Percentiles rank a stretch among this genome's conserved stretches.
Evolutionary conservation across 139 green algal species (phyloP).

Genomic region (Picochlorum sp.): DNA sequence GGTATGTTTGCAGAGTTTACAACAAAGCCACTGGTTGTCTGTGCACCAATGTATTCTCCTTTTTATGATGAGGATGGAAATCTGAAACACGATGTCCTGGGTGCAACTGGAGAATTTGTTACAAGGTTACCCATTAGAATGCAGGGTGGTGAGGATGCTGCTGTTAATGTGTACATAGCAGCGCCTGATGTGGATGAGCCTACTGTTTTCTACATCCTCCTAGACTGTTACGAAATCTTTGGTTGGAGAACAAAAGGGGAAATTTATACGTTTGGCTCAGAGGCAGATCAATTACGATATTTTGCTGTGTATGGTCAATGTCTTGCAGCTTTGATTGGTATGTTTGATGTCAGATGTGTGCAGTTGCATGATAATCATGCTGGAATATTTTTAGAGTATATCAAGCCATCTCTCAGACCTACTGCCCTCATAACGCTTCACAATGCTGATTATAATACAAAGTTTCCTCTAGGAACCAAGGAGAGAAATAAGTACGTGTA

Average conservation of each 20-base stretch:
- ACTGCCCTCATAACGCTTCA: slow-evolving; percentile 28
- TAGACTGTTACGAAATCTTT: slow-evolving; percentile 12
- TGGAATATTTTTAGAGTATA: slow-evolving; percentile 24
- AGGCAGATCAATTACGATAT: slow-evolving; percentile 36
- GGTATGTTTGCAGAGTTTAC: slow-evolving; percentile 24
- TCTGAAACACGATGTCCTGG: neutral
- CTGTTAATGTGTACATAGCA: neutral
- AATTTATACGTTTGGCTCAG: slow-evolving; percentile 23
- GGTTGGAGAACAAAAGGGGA: slow-evolving; percentile 6
- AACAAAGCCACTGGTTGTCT: slow-evolving; percentile 26
- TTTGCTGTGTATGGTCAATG: slow-evolving; percentile 31
- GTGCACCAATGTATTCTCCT: slow-evolving; percentile 30
- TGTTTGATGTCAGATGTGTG: slow-evolving; percentile 14
- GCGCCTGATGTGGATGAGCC: neutral
- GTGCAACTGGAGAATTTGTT: neutral
- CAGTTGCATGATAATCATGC: slow-evolving; percentile 44
- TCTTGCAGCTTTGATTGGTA: slow-evolving; percentile 11
- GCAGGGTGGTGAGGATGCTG: neutral
- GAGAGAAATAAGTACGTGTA: slow-evolving; percentile 26
- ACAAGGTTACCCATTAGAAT: neutral
- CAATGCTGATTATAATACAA: slow-evolving; percentile 35
- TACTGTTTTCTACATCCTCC: slow-evolving; percentile 14
- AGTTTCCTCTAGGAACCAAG: slow-evolving; percentile 23
- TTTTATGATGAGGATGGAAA: slow-evolving; percentile 25
- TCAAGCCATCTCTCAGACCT: slow-evolving; percentile 12